phyloP scores from a whole-genome alignment of 1,284 basidiomycete species.

The Leccinum huronense region DNA sequence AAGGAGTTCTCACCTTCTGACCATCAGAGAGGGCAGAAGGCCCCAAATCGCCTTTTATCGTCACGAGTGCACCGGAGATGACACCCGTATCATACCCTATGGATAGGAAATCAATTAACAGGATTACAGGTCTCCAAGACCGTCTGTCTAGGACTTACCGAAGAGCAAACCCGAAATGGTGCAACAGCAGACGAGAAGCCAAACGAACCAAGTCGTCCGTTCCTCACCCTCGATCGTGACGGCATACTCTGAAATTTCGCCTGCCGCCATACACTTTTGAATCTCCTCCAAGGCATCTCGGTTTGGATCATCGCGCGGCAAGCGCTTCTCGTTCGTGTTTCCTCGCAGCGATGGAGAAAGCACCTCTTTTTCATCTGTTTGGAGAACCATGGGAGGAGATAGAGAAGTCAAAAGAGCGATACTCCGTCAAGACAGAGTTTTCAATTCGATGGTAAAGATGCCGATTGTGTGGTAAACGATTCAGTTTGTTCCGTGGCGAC shows the following conservation, averaged over 20 bases:
- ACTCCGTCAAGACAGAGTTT: not conserved
- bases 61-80: conserved; percentile 74
- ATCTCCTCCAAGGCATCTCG: conserved; percentile 17
- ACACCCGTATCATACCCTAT: conserved; percentile 82
- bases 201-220: conserved; percentile 66
- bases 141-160: conserved; percentile 43
- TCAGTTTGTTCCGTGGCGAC: not conserved
- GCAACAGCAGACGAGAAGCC: conserved; percentile 63
- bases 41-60: conserved; percentile 69
- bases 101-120: conserved; percentile 3
- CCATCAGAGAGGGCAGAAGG: conserved; percentile 54
- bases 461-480: not conserved
- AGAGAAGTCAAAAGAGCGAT: not conserved
- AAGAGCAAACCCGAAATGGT: conserved; percentile 78
- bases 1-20: conserved; percentile 53
- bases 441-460: not conserved
- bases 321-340: conserved; percentile 7
- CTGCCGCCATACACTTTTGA: conserved; percentile 28
- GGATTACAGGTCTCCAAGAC: not conserved
- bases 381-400: conserved; percentile 12
- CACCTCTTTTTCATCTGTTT: conserved; percentile 1
- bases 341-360: not conserved
- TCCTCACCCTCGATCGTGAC: conserved; percentile 72
- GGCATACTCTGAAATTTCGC: conserved; percentile 59
- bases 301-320: conserved; percentile 2